phyloP scores from a whole-genome alignment of 352 stramenopile genomes.

The Phytophthora citrophthora region DNA sequence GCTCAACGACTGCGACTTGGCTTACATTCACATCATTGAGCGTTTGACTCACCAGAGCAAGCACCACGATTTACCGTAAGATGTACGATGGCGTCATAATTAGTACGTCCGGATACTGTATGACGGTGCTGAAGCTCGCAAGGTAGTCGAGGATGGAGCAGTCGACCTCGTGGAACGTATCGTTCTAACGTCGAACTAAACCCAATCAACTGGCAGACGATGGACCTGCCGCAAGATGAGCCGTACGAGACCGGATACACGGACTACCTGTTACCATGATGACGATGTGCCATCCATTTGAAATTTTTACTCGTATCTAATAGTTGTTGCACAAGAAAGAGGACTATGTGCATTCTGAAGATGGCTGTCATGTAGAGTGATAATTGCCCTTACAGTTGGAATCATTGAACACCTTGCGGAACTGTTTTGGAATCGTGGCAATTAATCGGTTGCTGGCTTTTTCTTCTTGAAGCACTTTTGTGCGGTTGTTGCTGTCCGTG shows the following conservation, averaged over 20 bases:
- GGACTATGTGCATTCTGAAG: too few relatives aligned
- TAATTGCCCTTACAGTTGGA: too few relatives aligned
- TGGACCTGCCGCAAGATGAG: constrained; percentile 35
- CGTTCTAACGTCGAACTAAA: constrained; percentile 37
- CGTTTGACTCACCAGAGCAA: constrained; percentile 41
- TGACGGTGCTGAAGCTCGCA: constrained; percentile 35
- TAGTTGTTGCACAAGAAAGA: too few relatives aligned
- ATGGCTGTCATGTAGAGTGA: too few relatives aligned
- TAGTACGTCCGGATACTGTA: constrained; percentile 42
- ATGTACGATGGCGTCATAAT: constrained; percentile 62
- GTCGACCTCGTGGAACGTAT: constrained; percentile 63
- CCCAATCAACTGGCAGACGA: constrained; percentile 35
- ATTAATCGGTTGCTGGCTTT: too few relatives aligned
- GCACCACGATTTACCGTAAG: constrained; percentile 51
- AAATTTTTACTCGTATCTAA: too few relatives aligned
- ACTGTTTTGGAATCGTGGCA: too few relatives aligned
- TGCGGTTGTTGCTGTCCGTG: too few relatives aligned
- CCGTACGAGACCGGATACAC: constrained; percentile 43
- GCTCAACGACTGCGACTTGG: constrained; percentile 48
- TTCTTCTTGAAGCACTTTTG: too few relatives aligned
- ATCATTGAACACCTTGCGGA: too few relatives aligned
- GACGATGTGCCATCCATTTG: too few relatives aligned
- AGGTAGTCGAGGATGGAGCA: constrained; percentile 41
- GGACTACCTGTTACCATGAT: constrained; percentile 35
- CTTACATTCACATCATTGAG: constrained; percentile 61